These are phyloP conservation scores for Vanilla planifolia DNA, from an alignment of 106 monocot species.

Conservation along the genomic window DNA sequence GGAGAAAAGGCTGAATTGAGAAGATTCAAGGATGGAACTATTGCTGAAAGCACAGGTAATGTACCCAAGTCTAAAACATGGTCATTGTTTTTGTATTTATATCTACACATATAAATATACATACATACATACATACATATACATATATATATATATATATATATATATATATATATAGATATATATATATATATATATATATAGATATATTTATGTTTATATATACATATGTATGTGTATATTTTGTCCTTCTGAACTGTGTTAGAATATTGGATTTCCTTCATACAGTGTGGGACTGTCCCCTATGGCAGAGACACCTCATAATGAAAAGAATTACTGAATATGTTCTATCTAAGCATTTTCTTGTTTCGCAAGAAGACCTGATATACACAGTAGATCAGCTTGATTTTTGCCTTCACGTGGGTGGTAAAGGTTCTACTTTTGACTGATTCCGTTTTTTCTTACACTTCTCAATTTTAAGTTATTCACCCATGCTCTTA, in stretches of 20 bases:
- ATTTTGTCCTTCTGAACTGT: neutral
- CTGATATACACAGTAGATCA: conserved; percentile 57
- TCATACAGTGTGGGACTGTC: conserved; percentile 75
- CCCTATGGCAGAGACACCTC: conserved; percentile 65
- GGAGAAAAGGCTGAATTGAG: conserved; percentile 92
- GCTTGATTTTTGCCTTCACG: conserved; percentile 83
- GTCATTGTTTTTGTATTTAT: neutral
- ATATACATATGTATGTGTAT: too few species aligned
- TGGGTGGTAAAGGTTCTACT: conserved; percentile 63
- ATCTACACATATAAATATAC: too few species aligned
- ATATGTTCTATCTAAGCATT: conserved; percentile 58
- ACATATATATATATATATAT: too few species aligned
- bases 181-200: too few species aligned
- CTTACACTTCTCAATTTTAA: neutral
- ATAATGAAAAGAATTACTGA: conserved; percentile 67
- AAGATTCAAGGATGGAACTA: conserved; percentile 78
- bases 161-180: too few species aligned
- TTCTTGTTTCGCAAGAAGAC: conserved; percentile 46
- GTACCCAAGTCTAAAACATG: neutral
- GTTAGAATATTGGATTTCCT: neutral
- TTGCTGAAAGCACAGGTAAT: conserved; percentile 91
- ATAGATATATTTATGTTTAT: too few species aligned
- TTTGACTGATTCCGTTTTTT: neutral
- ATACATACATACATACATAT: too few species aligned
- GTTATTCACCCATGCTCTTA: conserved; percentile 3